Evolutionary conservation across 2,329 filamentous ascomycete species (phyloP).

Genomic region (Colletotrichum scovillei): DNA sequence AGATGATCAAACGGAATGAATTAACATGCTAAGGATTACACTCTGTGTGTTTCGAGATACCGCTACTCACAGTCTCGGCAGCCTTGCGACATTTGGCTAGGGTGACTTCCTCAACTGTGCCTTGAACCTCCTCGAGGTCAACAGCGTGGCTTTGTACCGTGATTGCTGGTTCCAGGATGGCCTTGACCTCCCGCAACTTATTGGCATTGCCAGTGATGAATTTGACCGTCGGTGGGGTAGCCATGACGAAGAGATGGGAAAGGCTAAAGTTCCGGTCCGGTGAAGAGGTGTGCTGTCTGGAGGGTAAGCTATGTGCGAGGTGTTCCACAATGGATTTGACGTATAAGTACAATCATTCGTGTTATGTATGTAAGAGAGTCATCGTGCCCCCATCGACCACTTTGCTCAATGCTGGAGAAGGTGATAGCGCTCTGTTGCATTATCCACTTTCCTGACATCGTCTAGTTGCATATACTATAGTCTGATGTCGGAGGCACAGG

Average conservation of each 20-base stretch:
- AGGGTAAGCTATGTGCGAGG: not conserved
- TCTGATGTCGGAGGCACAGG: not conserved
- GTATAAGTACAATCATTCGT: not conserved
- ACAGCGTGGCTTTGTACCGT: slow-evolving; percentile 79
- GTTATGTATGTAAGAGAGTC: not conserved
- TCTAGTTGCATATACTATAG: not conserved
- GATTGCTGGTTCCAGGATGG: slow-evolving; percentile 82
- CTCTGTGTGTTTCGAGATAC: not conserved
- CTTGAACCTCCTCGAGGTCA: slow-evolving; percentile 91
- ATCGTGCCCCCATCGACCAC: not conserved
- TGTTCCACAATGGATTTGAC: not conserved
- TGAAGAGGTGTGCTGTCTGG: not conserved
- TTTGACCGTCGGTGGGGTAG: slow-evolving; percentile 67
- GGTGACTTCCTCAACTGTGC: slow-evolving; percentile 91
- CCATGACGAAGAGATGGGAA: slow-evolving; percentile 48
- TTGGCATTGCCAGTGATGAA: slow-evolving; percentile 98
- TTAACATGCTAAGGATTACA: not conserved
- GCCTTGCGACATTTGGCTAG: slow-evolving; percentile 87
- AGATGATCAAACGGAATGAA: not conserved
- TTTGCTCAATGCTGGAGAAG: not conserved
- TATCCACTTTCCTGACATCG: not conserved
- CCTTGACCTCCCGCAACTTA: slow-evolving; percentile 90
- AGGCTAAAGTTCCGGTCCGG: too few species aligned
- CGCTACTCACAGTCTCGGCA: slow-evolving; percentile 73
- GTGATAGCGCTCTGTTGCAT: not conserved